A percentile compares a stretch with the other conserved stretches of the same genome.
These are phyloP conservation scores for Hanseniaspora lindneri DNA, from an alignment of 805 yeast species.

Conservation along the genomic window DNA sequence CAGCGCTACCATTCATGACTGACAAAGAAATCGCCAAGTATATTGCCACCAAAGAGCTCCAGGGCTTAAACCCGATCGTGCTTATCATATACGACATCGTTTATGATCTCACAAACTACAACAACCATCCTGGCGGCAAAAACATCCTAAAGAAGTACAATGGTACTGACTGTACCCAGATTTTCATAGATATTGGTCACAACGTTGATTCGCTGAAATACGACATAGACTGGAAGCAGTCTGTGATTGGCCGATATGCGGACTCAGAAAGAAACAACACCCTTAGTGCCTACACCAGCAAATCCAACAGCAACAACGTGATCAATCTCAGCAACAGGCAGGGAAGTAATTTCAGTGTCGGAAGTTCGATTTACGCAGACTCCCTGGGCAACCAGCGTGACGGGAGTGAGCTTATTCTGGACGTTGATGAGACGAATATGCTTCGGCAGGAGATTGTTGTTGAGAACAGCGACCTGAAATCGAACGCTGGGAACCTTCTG, in stretches of 20 bases:
- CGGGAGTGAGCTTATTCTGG: background rate
- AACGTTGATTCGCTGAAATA: constrained; percentile 27
- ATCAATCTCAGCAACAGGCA: background rate
- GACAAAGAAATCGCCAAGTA: constrained; percentile 18
- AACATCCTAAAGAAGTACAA: constrained; percentile 22
- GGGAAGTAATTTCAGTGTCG: constrained; percentile 3
- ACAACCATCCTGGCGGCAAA: constrained; percentile 25
- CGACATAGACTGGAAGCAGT: constrained; percentile 31
- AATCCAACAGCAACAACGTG: background rate
- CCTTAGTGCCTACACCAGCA: background rate
- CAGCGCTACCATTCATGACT: background rate
- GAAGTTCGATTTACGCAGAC: background rate
- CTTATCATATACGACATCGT: constrained; percentile 22
- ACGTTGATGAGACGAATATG: background rate
- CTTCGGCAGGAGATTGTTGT: constrained; percentile 1
- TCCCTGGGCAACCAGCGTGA: background rate
- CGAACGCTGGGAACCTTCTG: background rate
- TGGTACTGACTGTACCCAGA: constrained; percentile 24
- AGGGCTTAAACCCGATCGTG: constrained; percentile 13
- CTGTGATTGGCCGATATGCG: constrained; percentile 7
- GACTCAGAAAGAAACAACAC: background rate
- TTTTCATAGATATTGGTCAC: constrained; percentile 25
- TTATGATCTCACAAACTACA: constrained; percentile 20
- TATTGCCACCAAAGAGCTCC: constrained; percentile 18
- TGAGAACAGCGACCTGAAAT: background rate